Percentiles rank a stretch among this genome's conserved stretches.
Evolutionary conservation across 1,284 basidiomycete species (phyloP).

Genomic region (Cerrena zonata): DNA sequence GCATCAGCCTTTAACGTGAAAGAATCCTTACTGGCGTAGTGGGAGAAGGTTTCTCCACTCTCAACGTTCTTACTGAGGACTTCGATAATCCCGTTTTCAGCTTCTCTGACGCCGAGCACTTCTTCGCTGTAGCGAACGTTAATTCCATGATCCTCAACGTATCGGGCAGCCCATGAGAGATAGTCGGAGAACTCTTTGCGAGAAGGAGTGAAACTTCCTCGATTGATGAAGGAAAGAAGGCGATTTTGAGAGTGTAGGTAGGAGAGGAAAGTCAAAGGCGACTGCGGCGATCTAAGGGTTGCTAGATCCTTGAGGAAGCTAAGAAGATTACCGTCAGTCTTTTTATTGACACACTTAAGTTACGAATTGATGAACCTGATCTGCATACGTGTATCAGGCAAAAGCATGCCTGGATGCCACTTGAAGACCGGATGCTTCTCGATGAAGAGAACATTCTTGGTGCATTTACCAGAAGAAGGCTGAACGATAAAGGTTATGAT

Average conservation of each 20-base stretch:
- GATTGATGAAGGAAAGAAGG: conserved; percentile 40
- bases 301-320: conserved; percentile 59
- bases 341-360: conserved; percentile 11
- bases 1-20: conserved; percentile 8
- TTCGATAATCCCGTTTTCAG: conserved; percentile 31
- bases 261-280: conserved; percentile 51
- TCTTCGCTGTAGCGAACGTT: conserved; percentile 45
- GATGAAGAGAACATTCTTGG: conserved; percentile 41
- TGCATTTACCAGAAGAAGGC: conserved; percentile 4
- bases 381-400: conserved; percentile 54
- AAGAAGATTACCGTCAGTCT: not conserved
- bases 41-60: conserved; percentile 31
- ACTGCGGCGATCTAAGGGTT: conserved; percentile 50
- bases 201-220: conserved; percentile 31
- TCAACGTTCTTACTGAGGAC: conserved; percentile 33
- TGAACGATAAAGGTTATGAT: conserved; percentile 5
- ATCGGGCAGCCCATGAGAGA: conserved; percentile 47
- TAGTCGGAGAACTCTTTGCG: conserved; percentile 51
- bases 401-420: conserved; percentile 58
- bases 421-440: conserved; percentile 44
- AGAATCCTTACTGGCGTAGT: conserved; percentile 35
- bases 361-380: conserved; percentile 37
- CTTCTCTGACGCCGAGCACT: conserved; percentile 37
- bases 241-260: conserved; percentile 51
- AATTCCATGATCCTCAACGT: conserved; percentile 39